Base-by-base conservation (phyloP, 2,329 filamentous ascomycete species). In the Pseudocercospora eumusae region DNA sequence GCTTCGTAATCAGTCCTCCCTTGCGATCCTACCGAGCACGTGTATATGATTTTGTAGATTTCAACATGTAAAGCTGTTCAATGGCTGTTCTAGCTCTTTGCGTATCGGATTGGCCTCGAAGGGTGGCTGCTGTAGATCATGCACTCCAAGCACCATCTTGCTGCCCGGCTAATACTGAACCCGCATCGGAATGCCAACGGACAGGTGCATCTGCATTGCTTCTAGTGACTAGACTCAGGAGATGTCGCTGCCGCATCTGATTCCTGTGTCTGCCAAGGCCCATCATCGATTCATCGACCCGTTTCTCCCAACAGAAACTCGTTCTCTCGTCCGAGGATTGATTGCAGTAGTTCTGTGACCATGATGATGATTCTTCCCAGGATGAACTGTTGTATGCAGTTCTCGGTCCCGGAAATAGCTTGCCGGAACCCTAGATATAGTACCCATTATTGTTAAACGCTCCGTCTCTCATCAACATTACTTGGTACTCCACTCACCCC, bases 271-370 rank as follows among this genome's bases (percentile, higher is more conserved):
- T 31, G 52, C 52, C 52, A 55, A 5, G 21, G 28, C 25, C 52
- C 52, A 36, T 55, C 52, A n/a, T n/a, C 33, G 25, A 18, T 10
- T 23, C n/a, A n/a, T n/a, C n/a, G n/a, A n/a, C n/a, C n/a, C 52
- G 28, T 25, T 55, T 55, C 28, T 36, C 25, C 52, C 52, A 55
- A 28, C 21, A 40, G 18, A 33, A 55, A n/a, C 52, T 55, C n/a
- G 28, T 13, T 36, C 31, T 20, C 11, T 36, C 11, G 31, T n/a
- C 31, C 20, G 18, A 7, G n/a, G 7, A 5, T 8, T 20, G 23
- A 20, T 11, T 10, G 27, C 49, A 28, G 20, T 13, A 27, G 4
- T 13, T 10, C n/a, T 20, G 15, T 23, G 52, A 21, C 45, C 45
- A n/a, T n/a, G n/a, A 49, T 49, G 21, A 49, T 55, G 10, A 8